These are phyloP conservation scores for Coprinopsis marcescibilis DNA, from an alignment of 768 basidiomycete genomes.

Conservation along the genomic window DNA sequence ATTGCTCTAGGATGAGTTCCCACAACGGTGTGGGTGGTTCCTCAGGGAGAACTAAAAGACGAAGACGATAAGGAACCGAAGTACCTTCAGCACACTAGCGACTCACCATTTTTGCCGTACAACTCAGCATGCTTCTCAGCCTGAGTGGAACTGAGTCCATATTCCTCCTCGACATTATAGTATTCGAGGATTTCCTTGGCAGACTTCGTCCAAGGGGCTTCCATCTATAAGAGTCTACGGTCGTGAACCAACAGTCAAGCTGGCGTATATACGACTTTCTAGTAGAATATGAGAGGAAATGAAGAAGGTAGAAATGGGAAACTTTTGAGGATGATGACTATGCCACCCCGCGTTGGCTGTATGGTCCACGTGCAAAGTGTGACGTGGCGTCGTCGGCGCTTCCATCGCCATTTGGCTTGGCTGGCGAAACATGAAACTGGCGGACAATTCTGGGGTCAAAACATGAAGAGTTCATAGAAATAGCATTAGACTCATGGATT, in stretches of 20 bases:
- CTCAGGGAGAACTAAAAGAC: conserved; percentile 75
- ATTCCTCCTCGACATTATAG: conserved; percentile 57
- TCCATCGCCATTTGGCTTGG: neutral
- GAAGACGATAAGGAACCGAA: conserved; percentile 6
- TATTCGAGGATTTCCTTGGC: conserved; percentile 65
- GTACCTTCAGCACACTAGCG: neutral
- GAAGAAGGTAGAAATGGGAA: conserved; percentile 14
- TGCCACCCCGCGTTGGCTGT: conserved; percentile 12
- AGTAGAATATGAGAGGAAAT: conserved; percentile 10
- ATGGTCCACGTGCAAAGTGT: conserved; percentile 34
- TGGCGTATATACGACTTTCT: conserved; percentile 5
- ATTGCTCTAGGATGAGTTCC: conserved; percentile 96
- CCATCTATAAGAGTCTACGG: conserved; percentile 37
- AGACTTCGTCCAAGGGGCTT: conserved; percentile 74
- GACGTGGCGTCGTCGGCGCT: conserved; percentile 30
- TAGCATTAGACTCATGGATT: too few relatives aligned
- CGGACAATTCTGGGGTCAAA: too few relatives aligned
- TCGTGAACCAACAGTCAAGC: conserved; percentile 17
- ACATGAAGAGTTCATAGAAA: too few relatives aligned
- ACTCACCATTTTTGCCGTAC: conserved; percentile 82
- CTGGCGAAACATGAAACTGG: too few relatives aligned
- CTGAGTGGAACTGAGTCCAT: conserved; percentile 62
- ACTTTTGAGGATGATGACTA: conserved; percentile 1
- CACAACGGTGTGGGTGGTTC: conserved; percentile 87
- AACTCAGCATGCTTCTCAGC: conserved; percentile 67